Evolutionary conservation across 1,284 basidiomycete genomes (phyloP), one percentile per base, ranked within the genome.

Genomic region (Fomitopsis palustris): DNA sequence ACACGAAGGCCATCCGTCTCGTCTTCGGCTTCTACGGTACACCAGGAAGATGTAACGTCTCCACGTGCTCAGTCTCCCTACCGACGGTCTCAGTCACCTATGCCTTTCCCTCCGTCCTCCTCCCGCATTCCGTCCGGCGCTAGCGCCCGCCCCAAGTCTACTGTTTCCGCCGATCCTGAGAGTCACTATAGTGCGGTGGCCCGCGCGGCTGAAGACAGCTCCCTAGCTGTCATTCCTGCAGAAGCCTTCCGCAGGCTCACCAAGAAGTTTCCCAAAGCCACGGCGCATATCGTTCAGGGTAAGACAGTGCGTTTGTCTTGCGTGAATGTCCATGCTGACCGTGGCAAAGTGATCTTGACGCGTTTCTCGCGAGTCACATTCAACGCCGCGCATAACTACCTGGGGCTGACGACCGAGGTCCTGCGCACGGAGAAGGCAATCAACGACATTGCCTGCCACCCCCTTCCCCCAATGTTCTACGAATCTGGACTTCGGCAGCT

Each of bases 321-420:
- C 53, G 3, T 33, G 4, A 49, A 29, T 19, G 27, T 31, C 16
- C n/a, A 25, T 37, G 10, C 8, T 33, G 17, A n/a, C 64, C 5
- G 9, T 23, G 29, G 3, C 39, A 14, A 21, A 93, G 95, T 98
- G 38, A 97, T 98, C 64, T 78, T 99, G 55, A 96, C 97, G 4
- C 86, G 96, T 1, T 96, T 99, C 69, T 95, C 95, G 49, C 87
- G 96, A 19, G 97, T 99, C 12, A 99, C 97, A 0, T 98, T 99
- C 78, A 92, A 87, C 70, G 90, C 92, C 37, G 95, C 97, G 0
- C 96, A 99, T 75, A 92, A 92, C 69, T 99, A 98, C 72, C 85
- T 99, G 8, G 96, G 96, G 2, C 75, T 99, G 54, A 99, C 96
- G 0, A 89, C 90, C 29, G 96, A 99, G 74, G 93, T 99, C 12